Evolutionary conservation across 2,329 filamentous ascomycete genomes (phyloP).

Genomic region (Alternaria conjuncta): DNA sequence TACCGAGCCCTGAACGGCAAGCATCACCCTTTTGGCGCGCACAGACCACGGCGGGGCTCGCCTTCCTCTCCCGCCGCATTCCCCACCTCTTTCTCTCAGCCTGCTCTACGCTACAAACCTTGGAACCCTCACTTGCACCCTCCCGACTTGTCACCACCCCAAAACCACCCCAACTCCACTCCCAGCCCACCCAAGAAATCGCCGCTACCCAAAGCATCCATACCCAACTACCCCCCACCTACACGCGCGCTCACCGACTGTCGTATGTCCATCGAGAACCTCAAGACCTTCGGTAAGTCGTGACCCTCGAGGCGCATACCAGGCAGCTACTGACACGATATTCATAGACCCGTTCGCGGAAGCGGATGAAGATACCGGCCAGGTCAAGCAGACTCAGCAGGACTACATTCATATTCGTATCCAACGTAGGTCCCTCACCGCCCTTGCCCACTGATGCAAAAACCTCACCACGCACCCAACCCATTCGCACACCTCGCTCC

Average conservation of each 20-base stretch:
- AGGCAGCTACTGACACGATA: slow-evolving; percentile 1
- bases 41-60: slow-evolving; percentile 17
- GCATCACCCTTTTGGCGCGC: slow-evolving; percentile 9
- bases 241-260: slow-evolving; percentile 32
- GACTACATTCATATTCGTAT: slow-evolving; percentile 99
- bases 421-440: slow-evolving; percentile 71
- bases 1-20: slow-evolving; percentile 8
- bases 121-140: slow-evolving; percentile 8
- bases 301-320: slow-evolving; percentile 1
- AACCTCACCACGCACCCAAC: not conserved
- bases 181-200: slow-evolving; percentile 5
- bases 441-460: not conserved
- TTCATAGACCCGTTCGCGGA: slow-evolving; percentile 92
- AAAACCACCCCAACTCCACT: slow-evolving; percentile 15
- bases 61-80: slow-evolving; percentile 17
- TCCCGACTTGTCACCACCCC: slow-evolving; percentile 13
- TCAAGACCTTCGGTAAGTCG: slow-evolving; percentile 51
- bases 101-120: slow-evolving; percentile 9
- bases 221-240: slow-evolving; percentile 28
- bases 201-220: slow-evolving; percentile 3
- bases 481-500: not conserved
- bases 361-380: slow-evolving; percentile 99
- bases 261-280: slow-evolving; percentile 55
- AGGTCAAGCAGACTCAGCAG: slow-evolving; percentile 84
- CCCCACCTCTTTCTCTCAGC: slow-evolving; percentile 29